Evolutionary conservation across 177 flowering plant species (phyloP), one percentile per base, ranked within the genome.

Genomic region (Vitis hybrid): DNA sequence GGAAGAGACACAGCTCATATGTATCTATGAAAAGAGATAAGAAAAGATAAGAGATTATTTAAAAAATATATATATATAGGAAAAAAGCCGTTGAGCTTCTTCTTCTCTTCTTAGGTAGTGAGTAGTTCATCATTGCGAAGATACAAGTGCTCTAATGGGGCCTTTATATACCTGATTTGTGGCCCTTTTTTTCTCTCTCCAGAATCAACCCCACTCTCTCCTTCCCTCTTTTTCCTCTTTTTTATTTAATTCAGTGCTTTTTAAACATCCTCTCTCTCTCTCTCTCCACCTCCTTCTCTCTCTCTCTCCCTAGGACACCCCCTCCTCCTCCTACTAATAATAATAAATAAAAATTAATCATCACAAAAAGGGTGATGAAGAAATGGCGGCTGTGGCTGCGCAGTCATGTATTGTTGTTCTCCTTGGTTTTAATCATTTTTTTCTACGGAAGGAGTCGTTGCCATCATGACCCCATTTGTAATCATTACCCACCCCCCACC

Each of bases 381-480:
- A 80, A 85, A 82, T 81, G 90, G 86, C 92, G 92, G 92, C 90
- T 77, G 15, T 70, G 83, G 79, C 87, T 81, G 84, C 85, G 88
- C 89, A 79, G 84, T 79, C 73, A 60, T 65, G 30, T 27, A 27
- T 71, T 62, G 70, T 55, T 68, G 12, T 20, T 55, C n/a, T 14
- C 20, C 59, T 69, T 53, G 68, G 30, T 71, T 76, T 67, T 69
- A 73, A 80, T 80, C 81, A 82, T 79, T 82, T 63, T 66, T 74
- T 72, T 67, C 56, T 67, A 68, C 58, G 72, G 59, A 73, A 14
- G 73, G 68, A 20, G 67, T 64, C 75, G 75, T 71, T 76, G 70
- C 79, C 78, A 82, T 84, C 77, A 76, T 76, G 72, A 63, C 82
- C 84, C 80, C 83, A 68, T 78, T 73, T 66, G 30, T 77, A 83